Base-by-base conservation (phyloP, 306 rosid species). In the Neltuma alba region DNA sequence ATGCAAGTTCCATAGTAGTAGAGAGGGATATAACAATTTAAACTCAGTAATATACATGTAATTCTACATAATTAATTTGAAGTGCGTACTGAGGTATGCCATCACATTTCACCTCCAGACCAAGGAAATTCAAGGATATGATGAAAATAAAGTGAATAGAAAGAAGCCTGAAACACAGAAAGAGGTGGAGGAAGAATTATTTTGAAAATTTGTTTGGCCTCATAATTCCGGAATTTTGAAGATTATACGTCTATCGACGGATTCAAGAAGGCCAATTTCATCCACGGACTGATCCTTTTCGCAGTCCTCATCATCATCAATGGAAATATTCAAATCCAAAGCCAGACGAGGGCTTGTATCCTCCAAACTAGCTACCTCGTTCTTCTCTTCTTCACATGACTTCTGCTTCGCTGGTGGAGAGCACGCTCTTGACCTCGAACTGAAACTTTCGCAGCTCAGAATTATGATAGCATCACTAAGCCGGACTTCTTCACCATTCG, bases 241-340 rank as follows among this genome's bases (percentile, higher is more conserved):
- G 82, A 93, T 23, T 74, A 96, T 65, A 68, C 85, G 70, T 88
- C 92, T 82, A 74, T 96, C 99, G 18, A 96, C 99, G 0, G 89
- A 88, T 72, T 96, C 96, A 81, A 93, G 91, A 81, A 96, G 93
- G 15, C 94, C 97, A 55, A 90, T 89, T 55, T 93, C 94, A 81
- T 90, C 96, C 42, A 89, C 87, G 0, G 85, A 90, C 18, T 42
- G 72, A 82, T 87, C 84, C 60, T 70, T 88, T 31, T 84, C 71
- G 21, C 77, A 50, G 13, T 66, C 81, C 1, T 18, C 63, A 60
- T 87, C 96, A 64, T 87, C 96, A 33, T 86, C 92, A 82, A 93
- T 85, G 50, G 93, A 87, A 80, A 93, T 81, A 81, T 96, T 96
- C 94, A 96, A 93, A 91, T 96, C 99, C 84, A 93, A 77, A 60